These are phyloP conservation scores for Cyathus striatus DNA, from an alignment of 768 basidiomycete genomes.

Conservation along the genomic window DNA sequence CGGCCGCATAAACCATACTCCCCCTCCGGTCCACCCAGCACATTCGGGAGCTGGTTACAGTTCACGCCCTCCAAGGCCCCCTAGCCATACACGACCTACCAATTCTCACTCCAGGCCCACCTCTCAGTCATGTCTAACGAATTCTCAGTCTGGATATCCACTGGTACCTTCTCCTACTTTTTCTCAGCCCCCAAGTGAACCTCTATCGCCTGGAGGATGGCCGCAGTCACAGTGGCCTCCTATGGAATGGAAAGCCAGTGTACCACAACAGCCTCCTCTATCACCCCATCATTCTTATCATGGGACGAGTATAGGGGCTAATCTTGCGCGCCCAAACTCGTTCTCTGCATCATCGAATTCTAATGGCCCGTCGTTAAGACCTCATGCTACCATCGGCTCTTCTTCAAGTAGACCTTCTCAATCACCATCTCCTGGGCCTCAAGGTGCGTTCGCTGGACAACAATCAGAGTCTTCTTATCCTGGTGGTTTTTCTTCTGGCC, in stretches of 20 bases:
- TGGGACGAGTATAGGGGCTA: conserved; percentile 25
- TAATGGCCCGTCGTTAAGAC: conserved; percentile 15
- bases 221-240: conserved; percentile 36
- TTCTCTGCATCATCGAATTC: conserved; percentile 15
- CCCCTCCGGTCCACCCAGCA: no score
- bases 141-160: neutral
- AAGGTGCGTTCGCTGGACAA: no score
- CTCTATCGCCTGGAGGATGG: conserved; percentile 13
- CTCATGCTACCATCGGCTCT: conserved; percentile 13
- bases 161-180: neutral
- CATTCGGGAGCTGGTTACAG: no score
- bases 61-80: no score
- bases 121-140: no score
- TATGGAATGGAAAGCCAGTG: conserved; percentile 30
- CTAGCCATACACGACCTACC: no score
- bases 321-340: conserved; percentile 26
- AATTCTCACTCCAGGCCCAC: no score
- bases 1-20: no score
- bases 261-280: conserved; percentile 9
- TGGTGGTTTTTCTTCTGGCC: no score
- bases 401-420: neutral
- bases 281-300: conserved; percentile 5
- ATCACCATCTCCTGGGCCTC: neutral
- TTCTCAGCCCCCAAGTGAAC: conserved; percentile 1
- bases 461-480: no score